These are phyloP conservation scores for Geotrichum bryndzae DNA, from an alignment of 1,139 yeast genomes.

Conservation along the genomic window DNA sequence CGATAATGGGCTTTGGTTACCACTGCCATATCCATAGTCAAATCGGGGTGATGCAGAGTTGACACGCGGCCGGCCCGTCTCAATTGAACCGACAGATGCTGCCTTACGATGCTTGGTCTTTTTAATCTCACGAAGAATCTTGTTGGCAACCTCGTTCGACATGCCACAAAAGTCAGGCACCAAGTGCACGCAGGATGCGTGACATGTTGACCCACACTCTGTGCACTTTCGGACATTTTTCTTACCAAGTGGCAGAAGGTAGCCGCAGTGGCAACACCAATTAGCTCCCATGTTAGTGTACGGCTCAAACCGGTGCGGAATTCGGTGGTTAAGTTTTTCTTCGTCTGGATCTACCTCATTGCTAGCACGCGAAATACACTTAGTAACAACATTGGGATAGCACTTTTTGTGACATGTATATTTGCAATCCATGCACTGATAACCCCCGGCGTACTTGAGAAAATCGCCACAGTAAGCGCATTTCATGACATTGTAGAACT, in stretches of 20 bases:
- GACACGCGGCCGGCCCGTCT: background rate
- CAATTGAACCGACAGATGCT: conserved; percentile 16
- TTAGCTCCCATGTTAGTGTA: conserved; percentile 89
- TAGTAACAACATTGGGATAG: conserved; percentile 87
- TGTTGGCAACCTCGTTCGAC: conserved; percentile 96
- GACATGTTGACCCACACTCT: conserved; percentile 95
- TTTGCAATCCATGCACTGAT: conserved; percentile 92
- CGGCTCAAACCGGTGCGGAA: conserved; percentile 93
- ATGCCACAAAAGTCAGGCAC: conserved; percentile 98
- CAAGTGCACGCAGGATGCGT: conserved; percentile 82
- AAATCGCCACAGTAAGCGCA: conserved; percentile 97
- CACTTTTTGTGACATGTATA: conserved; percentile 93
- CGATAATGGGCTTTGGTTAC: background rate
- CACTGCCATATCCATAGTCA: background rate
- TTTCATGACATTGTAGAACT: conserved; percentile 91
- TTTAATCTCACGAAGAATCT: conserved; percentile 76
- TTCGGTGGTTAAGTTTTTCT: conserved; percentile 87
- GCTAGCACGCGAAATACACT: conserved; percentile 86
- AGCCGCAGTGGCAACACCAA: conserved; percentile 99
- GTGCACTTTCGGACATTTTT: conserved; percentile 91
- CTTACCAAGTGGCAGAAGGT: conserved; percentile 88
- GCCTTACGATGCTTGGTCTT: conserved; percentile 55
- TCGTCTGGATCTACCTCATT: conserved; percentile 83
- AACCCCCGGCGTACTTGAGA: conserved; percentile 78
- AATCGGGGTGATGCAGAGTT: background rate